Percentiles rank a stretch among this genome's conserved stretches.
Conservation (phyloP, 2,329 filamentous ascomycete species). For the Sporothrix phasma region DNA sequence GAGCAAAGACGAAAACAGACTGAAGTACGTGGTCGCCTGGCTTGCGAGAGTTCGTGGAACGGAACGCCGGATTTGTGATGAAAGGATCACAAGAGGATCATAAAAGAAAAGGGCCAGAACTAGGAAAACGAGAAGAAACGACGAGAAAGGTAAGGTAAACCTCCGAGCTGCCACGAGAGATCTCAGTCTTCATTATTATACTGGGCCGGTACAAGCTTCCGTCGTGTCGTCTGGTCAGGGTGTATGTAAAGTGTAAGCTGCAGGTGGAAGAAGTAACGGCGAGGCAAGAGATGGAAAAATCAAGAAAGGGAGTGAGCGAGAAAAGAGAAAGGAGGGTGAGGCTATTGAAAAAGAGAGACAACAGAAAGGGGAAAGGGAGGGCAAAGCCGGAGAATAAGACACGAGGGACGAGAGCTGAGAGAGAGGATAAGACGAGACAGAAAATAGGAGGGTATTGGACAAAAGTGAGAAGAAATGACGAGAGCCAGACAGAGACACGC, state of each 20-base stretch:
- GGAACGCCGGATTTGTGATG: neutral
- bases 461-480: neutral
- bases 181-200: conserved; percentile 6
- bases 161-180: neutral
- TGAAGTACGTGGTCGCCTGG: neutral
- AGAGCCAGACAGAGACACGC: neutral
- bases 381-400: neutral
- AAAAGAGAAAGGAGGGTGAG: neutral
- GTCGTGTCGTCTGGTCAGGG: neutral
- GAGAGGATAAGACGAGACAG: neutral
- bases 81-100: neutral
- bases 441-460: too few species aligned
- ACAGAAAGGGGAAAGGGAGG: neutral
- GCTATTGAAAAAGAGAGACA: neutral
- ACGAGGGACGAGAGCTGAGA: neutral
- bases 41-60: conserved; percentile 7
- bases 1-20: neutral
- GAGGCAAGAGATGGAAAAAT: neutral
- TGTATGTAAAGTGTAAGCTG: too few species aligned
- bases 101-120: neutral
- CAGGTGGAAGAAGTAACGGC: neutral
- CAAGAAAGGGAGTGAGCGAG: neutral
- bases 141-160: neutral
- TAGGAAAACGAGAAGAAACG: neutral
- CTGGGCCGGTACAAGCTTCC: neutral